Evolutionary conservation across 306 rosid genomes (phyloP).

Genomic region (Lagenaria siceraria): DNA sequence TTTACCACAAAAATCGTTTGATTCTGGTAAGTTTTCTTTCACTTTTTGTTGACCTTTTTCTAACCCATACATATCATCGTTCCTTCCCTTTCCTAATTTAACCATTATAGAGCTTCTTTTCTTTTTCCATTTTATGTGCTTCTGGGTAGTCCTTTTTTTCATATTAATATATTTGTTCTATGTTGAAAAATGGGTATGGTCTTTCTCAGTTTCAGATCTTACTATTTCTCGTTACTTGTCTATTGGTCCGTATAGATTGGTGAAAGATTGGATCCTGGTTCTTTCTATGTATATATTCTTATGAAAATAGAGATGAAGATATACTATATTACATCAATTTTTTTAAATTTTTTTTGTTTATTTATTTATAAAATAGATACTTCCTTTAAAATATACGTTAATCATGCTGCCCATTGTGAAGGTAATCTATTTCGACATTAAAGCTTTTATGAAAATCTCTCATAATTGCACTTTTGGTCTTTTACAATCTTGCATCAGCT

Average conservation of each 20-base stretch:
- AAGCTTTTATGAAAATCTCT: neutral
- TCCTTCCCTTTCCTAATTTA: neutral
- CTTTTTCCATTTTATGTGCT: neutral
- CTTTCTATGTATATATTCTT: neutral
- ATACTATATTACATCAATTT: too few species aligned
- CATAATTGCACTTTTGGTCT: neutral
- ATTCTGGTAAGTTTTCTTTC: conserved; percentile 45
- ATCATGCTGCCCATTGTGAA: neutral
- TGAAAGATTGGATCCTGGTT: neutral
- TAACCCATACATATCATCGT: neutral
- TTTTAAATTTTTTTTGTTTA: neutral
- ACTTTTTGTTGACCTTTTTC: neutral
- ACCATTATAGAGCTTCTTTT: neutral
- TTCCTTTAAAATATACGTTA: neutral
- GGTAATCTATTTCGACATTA: neutral
- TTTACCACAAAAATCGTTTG: conserved; percentile 88
- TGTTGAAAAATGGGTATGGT: neutral
- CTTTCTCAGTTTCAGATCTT: neutral
- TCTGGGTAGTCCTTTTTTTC: neutral
- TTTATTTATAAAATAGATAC: neutral
- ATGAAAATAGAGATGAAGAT: neutral
- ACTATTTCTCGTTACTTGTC: neutral
- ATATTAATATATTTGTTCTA: neutral
- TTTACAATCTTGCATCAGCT: neutral
- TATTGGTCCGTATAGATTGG: neutral